Conservation (phyloP, 2,329 filamentous ascomycete genomes). For the Fonsecaea nubica region DNA sequence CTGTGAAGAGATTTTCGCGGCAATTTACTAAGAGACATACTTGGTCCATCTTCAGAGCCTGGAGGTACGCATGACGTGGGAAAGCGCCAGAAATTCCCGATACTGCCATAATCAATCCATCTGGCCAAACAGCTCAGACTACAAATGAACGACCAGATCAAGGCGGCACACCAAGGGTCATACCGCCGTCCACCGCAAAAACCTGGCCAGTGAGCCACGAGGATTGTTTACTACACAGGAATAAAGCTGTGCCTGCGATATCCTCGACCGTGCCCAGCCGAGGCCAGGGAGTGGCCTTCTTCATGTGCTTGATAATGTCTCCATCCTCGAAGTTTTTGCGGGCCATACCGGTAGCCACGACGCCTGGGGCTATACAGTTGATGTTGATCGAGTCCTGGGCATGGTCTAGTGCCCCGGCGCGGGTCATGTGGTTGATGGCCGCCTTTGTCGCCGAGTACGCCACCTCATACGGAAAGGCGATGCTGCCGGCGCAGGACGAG, state of each 20-base stretch:
- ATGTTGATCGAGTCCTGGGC: conserved; percentile 20
- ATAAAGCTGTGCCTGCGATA: conserved; percentile 50
- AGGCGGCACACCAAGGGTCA: conserved; percentile 20
- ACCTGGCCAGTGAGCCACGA: conserved; percentile 53
- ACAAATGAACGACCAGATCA: background rate
- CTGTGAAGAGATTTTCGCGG: background rate
- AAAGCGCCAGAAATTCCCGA: no score
- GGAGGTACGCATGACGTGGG: background rate
- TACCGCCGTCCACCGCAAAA: conserved; percentile 55
- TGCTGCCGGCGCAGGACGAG: conserved; percentile 19
- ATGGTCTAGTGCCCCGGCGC: conserved; percentile 16
- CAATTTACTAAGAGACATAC: background rate
- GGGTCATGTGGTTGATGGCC: conserved; percentile 24
- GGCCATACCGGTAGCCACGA: conserved; percentile 13
- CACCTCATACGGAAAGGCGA: conserved; percentile 13
- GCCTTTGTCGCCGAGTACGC: conserved; percentile 20
- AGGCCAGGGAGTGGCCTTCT: conserved; percentile 21
- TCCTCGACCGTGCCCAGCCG: conserved; percentile 40
- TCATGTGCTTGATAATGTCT: conserved; percentile 22
- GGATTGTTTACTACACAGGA: conserved; percentile 55
- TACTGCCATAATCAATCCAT: no score
- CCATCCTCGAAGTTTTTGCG: conserved; percentile 15
- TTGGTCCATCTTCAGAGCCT: background rate
- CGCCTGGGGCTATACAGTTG: conserved; percentile 17
- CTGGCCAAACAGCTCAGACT: no score